Percentiles rank a stretch among this genome's conserved stretches.
Evolutionary conservation across 129 eudicot genomes (phyloP).

Genomic region (Flaveria trinervia): DNA sequence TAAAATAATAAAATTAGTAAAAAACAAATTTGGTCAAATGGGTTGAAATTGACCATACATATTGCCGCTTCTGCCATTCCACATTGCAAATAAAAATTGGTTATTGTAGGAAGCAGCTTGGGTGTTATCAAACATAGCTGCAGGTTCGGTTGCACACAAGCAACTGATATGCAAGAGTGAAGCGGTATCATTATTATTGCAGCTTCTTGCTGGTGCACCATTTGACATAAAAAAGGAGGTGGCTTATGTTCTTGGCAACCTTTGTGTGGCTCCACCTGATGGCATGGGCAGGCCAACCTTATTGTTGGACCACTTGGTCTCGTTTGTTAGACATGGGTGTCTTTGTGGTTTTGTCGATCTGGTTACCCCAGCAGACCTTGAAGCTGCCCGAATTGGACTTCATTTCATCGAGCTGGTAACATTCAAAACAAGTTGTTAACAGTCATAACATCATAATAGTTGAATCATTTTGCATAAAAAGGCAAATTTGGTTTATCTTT

Average conservation of each 20-base stretch:
- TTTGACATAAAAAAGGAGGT: conserved; percentile 84
- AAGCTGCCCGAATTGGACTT: conserved; percentile 92
- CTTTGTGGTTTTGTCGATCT: conserved; percentile 71
- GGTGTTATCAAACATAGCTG: conserved; percentile 95
- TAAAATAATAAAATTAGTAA: background rate
- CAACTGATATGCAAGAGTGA: conserved; percentile 68
- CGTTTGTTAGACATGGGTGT: conserved; percentile 74
- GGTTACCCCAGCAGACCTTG: conserved; percentile 83
- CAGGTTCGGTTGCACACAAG: conserved; percentile 87
- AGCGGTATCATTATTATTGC: conserved; percentile 56
- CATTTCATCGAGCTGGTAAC: conserved; percentile 88
- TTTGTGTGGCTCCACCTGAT: conserved; percentile 80
- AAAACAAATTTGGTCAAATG: background rate
- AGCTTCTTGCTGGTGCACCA: conserved; percentile 66
- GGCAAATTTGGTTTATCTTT: background rate
- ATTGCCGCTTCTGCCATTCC: too few relatives aligned
- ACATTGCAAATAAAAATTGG: background rate
- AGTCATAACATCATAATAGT: background rate
- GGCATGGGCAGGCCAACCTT: conserved; percentile 64
- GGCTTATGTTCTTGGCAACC: conserved; percentile 89
- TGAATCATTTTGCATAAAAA: background rate
- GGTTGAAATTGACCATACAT: background rate
- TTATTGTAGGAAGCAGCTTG: conserved; percentile 87
- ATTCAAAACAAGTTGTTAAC: background rate
- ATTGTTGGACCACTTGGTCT: conserved; percentile 75